Base-by-base conservation (phyloP, 495 filamentous ascomycete species). In the Tuber aestivum region DNA sequence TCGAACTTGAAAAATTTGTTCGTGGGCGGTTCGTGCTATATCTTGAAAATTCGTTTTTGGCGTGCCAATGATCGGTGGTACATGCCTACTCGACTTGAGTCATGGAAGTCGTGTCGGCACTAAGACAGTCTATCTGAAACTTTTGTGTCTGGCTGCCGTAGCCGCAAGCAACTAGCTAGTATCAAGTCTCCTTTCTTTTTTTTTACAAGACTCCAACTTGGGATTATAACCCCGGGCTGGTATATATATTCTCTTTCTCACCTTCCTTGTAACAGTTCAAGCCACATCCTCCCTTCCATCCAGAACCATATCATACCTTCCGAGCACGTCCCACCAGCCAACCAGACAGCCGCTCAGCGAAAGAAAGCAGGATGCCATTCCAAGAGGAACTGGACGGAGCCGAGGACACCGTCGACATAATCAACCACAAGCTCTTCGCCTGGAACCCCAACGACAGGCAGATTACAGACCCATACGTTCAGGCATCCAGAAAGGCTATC, bases 351-450 rank as follows among this genome's bases (percentile, higher is more conserved):
- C 50, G 27, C n/a, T 3, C n/a, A 27, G 23, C 10, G 3, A 16
- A n/a, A n/a, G 12, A 9, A 56, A n/a, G 3, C n/a, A n/a, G 9
- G 18, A 65, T 65, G 56, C 56, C 56, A 16, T 65, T 65, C 56
- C 56, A 65, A 32, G n/a, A 65, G 14, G 56, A 65, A 65, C 27
- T 65, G 6, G 56, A 65, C 56, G 16, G 7, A 65, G 56, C 56
- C 56, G 56, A 65, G 32, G n/a, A 10, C n/a, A 27, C n/a, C 9
- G 56, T 65, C 1, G 12, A 65, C 10, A 65, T 65, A 32, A 65
- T 65, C 14, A 65, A 65, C 56, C 56, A 65, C 56, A 65, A 65
- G 56, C 56, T 65, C 56, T 65, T 65, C 56, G 56, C 56, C 56
- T 65, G 56, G 56, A n/a, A 27, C 10, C 56, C 56, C 56, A 65